Conservation (phyloP, 2,329 filamentous ascomycete species). For the Dendryphion nanum region DNA sequence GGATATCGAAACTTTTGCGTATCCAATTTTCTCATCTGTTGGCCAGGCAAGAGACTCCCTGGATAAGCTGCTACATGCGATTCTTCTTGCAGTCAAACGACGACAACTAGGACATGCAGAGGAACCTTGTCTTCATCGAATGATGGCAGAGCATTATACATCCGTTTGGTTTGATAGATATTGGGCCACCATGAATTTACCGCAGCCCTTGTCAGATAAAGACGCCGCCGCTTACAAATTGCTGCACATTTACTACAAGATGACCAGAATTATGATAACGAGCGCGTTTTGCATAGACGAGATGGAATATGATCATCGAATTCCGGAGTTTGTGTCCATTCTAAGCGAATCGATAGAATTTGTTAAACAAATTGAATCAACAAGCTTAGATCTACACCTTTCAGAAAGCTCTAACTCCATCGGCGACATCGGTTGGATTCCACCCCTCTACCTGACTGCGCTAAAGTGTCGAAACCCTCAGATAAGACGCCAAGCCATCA, state of each 20-base stretch:
- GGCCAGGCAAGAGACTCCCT: not conserved
- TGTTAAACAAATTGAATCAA: conserved; percentile 4
- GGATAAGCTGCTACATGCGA: conserved; percentile 1
- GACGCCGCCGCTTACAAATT: conserved; percentile 1
- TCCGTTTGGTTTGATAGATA: not conserved
- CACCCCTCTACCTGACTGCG: conserved; percentile 48
- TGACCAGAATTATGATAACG: conserved; percentile 17
- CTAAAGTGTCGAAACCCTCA: conserved; percentile 48
- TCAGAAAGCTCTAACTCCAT: conserved; percentile 31
- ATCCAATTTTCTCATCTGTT: not conserved
- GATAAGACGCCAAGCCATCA: conserved; percentile 42
- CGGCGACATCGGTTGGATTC: conserved; percentile 46
- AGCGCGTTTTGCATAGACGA: conserved; percentile 8
- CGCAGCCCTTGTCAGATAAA: not conserved
- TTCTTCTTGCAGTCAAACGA: not conserved
- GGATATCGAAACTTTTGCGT: not conserved
- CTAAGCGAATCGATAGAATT: conserved; percentile 32
- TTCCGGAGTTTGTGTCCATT: conserved; percentile 10
- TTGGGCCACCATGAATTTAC: not conserved
- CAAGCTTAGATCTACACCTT: not conserved
- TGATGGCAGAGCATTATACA: no score
- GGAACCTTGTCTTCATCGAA: no score
- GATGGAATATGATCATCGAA: conserved; percentile 20
- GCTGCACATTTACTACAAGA: conserved; percentile 15
- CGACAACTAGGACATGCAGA: not conserved